Percentiles rank a stretch among this genome's conserved stretches.
Conservation (phyloP, 352 stramenopile genomes). For the Phytophthora pistaciae region DNA sequence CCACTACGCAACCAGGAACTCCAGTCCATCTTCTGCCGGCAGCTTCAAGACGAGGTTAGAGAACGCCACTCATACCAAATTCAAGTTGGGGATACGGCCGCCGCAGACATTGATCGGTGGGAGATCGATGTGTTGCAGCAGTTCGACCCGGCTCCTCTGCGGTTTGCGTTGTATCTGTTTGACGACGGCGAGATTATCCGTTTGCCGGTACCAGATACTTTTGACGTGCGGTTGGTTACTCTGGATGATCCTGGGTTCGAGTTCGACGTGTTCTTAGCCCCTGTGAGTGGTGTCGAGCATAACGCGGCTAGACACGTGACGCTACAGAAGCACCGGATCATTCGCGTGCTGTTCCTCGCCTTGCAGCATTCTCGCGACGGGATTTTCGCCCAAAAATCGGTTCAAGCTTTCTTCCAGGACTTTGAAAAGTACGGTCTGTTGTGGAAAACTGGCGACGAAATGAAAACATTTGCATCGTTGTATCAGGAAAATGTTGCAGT, state of each 20-base stretch:
- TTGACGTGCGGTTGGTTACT: conserved; percentile 20
- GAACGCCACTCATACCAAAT: conserved; percentile 4
- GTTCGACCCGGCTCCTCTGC: conserved; percentile 1
- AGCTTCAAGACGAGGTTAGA: neutral
- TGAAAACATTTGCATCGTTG: conserved; percentile 23
- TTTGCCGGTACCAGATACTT: conserved; percentile 13
- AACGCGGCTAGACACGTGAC: conserved; percentile 20
- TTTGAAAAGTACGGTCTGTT: conserved; percentile 10
- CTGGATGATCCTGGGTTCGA: conserved; percentile 25
- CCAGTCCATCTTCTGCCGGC: conserved; percentile 20
- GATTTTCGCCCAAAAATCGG: conserved; percentile 31
- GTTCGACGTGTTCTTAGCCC: conserved; percentile 15
- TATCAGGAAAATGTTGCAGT: conserved; percentile 24
- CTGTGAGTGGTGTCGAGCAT: conserved; percentile 7
- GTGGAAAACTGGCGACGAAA: conserved; percentile 21
- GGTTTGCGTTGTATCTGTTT: conserved; percentile 41
- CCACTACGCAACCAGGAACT: conserved; percentile 12
- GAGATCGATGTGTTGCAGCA: conserved; percentile 14
- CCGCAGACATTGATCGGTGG: conserved; percentile 17
- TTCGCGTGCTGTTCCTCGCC: conserved; percentile 21
- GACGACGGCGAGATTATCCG: conserved; percentile 35
- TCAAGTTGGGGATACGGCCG: neutral
- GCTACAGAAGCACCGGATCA: conserved; percentile 19
- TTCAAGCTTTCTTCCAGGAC: conserved; percentile 23
- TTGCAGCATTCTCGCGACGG: conserved; percentile 8